Conservation (phyloP, 2,329 filamentous ascomycete species). For the Huntiella abstrusa region DNA sequence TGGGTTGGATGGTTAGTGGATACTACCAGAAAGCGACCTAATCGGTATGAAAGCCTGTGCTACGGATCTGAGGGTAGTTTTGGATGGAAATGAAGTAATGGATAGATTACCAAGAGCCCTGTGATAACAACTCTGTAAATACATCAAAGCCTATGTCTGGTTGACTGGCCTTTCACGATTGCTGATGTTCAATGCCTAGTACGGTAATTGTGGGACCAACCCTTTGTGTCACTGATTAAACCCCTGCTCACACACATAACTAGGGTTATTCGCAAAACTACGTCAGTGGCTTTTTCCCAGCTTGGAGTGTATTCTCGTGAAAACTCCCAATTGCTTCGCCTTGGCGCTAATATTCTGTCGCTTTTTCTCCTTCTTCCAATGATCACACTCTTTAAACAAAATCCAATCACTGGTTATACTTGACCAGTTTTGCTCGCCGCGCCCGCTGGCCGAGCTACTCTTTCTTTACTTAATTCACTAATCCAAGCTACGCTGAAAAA, state of each 20-base stretch:
- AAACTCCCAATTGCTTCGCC: no score
- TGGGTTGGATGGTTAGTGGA: constrained; percentile 5
- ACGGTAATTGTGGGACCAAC: constrained; percentile 1
- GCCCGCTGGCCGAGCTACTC: no score
- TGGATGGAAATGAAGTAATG: no score
- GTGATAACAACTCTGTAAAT: neutral
- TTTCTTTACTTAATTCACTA: neutral
- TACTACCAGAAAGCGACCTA: neutral
- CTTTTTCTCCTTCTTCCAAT: no score
- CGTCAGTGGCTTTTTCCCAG: neutral
- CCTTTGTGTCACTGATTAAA: neutral
- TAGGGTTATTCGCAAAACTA: neutral
- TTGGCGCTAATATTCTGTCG: no score
- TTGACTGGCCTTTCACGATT: no score
- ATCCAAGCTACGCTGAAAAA: constrained; percentile 21
- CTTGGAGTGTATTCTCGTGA: no score
- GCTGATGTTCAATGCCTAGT: no score
- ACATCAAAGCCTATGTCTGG: neutral
- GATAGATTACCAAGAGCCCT: neutral
- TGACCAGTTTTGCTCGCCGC: no score
- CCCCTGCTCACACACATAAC: neutral
- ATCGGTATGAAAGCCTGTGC: neutral
- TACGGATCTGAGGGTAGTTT: neutral
- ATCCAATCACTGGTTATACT: no score
- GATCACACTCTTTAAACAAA: no score